A percentile compares a stretch with the other conserved stretches of the same genome.
Evolutionary conservation across 768 basidiomycete species (phyloP).

Genomic region (Candolleomyces efflorescens): DNA sequence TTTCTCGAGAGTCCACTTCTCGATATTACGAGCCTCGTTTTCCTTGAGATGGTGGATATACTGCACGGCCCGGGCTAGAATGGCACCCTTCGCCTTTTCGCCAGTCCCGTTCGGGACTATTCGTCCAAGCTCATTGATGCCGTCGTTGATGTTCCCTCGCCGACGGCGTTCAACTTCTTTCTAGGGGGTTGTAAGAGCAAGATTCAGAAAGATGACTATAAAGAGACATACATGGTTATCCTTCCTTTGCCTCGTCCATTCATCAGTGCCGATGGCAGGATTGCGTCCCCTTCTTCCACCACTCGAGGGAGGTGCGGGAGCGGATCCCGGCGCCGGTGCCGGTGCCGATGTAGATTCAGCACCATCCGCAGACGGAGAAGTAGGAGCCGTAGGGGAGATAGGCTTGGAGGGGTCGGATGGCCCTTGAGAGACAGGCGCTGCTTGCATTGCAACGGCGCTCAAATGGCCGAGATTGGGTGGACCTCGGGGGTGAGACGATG

Average conservation of each 20-base stretch:
- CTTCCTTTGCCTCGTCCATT: constrained; percentile 77
- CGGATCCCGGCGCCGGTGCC: constrained; percentile 12
- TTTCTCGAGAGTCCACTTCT: constrained; percentile 93
- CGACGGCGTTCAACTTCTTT: constrained; percentile 98
- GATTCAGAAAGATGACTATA: constrained; percentile 1
- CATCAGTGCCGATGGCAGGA: constrained; percentile 66
- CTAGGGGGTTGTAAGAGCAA: constrained; percentile 35
- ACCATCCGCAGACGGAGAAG: constrained; percentile 2
- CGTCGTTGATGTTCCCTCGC: constrained; percentile 94
- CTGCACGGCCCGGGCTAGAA: constrained; percentile 82
- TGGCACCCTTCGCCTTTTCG: constrained; percentile 86
- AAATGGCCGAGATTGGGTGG: constrained; percentile 62
- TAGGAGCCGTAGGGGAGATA: background rate
- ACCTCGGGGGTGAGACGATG: constrained; percentile 68
- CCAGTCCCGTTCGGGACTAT: constrained; percentile 87
- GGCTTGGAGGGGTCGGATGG: constrained; percentile 9
- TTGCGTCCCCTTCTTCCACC: constrained; percentile 49
- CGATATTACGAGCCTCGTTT: constrained; percentile 86
- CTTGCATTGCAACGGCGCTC: constrained; percentile 48
- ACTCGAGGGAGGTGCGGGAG: constrained; percentile 23
- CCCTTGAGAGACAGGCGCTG: constrained; percentile 24
- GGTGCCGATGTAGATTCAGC: constrained; percentile 4
- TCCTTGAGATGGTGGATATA: constrained; percentile 92
- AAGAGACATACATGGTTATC: constrained; percentile 66
- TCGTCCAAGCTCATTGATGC: constrained; percentile 86